Evolutionary conservation across 805 yeast genomes (phyloP), one percentile per base, ranked within the genome.

Genomic region (Millerozyma acaciae): DNA sequence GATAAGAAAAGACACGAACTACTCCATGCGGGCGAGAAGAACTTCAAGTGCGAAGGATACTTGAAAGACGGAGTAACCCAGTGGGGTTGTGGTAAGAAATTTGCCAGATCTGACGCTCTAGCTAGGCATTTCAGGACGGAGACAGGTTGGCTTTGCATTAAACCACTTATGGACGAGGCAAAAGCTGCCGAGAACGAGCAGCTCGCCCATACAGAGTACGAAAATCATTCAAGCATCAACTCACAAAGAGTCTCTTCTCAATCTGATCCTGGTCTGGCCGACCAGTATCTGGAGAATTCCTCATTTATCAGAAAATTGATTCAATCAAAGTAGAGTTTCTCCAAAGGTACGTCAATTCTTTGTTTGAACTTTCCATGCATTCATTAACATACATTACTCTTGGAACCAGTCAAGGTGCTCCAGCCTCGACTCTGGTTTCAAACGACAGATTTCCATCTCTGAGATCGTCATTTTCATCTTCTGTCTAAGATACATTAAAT

Each of bases 51-150:
- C 51, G 72, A 73, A 36, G 89, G 88, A 1, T 54, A 55, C 14
- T 55, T 81, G 40, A 66, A 67, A 21, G 80, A 79, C 45, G 79
- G 80, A 1, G 51, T 47, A 9, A 76, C 80, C 3, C 57, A 60
- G 42, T 81, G 90, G 89, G 90, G 89, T 3, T 82, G 90, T 53
- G 80, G 83, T 10, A 75, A 78, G 50, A 66, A 70, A 42, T 83
- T 83, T 55, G 87, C 89, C 4, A 63, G 93, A 26, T 79, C 84
- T 2, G 93, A 84, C 53, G 93, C 90, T 0, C 64, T 83, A 25
- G 78, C 84, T 2, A 68, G 90, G 32, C 93, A 83, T 49, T 81
- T 82, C 50, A 62, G 84, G 35, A 79, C 89, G 2, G 90, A 81
- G 39, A 75, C 84, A 0, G 93, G 93, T 1, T 73, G 81, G 65